These are phyloP conservation scores for Termitomyces bulborhizus DNA, from an alignment of 768 basidiomycete species.

Conservation along the genomic window DNA sequence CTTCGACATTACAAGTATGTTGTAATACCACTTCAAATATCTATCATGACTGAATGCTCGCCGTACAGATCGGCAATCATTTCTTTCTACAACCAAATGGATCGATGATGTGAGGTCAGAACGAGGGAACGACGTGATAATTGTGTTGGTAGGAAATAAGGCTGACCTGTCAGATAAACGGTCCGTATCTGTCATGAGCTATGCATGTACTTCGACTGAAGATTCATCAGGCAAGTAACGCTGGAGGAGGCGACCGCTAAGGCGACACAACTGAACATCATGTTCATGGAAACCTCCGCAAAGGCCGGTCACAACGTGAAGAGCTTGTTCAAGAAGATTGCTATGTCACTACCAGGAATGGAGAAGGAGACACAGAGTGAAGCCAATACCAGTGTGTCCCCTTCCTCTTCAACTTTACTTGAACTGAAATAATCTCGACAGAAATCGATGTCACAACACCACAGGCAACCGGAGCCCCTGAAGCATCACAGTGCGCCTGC, in stretches of 20 bases:
- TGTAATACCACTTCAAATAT: background rate
- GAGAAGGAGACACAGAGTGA: conserved; percentile 71
- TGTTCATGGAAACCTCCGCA: conserved; percentile 99
- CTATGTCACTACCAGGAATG: conserved; percentile 95
- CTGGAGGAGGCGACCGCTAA: conserved; percentile 94
- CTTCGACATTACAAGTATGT: conserved; percentile 96
- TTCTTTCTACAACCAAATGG: conserved; percentile 98
- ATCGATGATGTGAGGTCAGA: conserved; percentile 99
- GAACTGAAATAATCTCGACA: conserved; percentile 23
- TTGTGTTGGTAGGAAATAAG: conserved; percentile 98
- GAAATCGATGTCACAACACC: conserved; percentile 91
- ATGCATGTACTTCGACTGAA: conserved; percentile 8
- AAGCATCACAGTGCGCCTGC: conserved; percentile 84
- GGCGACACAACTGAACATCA: conserved; percentile 84
- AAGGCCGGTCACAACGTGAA: conserved; percentile 99
- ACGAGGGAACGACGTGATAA: conserved; percentile 95
- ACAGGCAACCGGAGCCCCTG: conserved; percentile 62
- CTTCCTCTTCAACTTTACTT: conserved; percentile 2
- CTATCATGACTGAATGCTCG: conserved; percentile 3
- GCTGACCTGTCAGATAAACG: conserved; percentile 98
- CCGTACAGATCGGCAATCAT: conserved; percentile 84
- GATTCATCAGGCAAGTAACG: conserved; percentile 81
- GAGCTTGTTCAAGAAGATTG: conserved; percentile 98
- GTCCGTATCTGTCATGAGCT: conserved; percentile 37
- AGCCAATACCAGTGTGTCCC: conserved; percentile 43